Evolutionary conservation across 805 yeast genomes (phyloP).

Genomic region (Lachancea waltii): DNA sequence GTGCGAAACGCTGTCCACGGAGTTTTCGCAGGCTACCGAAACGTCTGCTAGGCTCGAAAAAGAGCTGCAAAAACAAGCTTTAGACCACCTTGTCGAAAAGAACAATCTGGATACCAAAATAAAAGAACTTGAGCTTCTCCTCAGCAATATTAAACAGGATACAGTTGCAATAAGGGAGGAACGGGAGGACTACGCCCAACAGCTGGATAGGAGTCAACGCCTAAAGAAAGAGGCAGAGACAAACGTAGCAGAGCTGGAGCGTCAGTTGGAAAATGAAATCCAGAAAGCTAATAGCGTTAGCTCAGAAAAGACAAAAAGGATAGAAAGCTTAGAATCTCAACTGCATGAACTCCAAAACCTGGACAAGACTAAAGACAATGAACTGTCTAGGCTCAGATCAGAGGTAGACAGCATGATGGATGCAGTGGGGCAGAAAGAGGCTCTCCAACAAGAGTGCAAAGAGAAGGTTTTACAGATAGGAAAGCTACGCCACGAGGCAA

Average conservation of each 20-base stretch:
- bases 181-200: constrained; percentile 32
- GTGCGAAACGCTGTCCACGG: constrained; percentile 42
- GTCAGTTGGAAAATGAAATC: constrained; percentile 11
- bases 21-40: constrained; percentile 43
- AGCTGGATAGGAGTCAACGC: constrained; percentile 12
- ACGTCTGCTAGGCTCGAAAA: constrained; percentile 37
- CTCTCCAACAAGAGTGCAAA: constrained; percentile 49
- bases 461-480: constrained; percentile 79
- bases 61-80: constrained; percentile 26
- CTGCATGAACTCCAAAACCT: constrained; percentile 21
- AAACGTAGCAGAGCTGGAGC: constrained; percentile 33
- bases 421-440: constrained; percentile 22
- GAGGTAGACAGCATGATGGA: constrained; percentile 20
- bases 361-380: constrained; percentile 7
- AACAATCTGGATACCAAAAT: constrained; percentile 20
- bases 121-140: constrained; percentile 36
- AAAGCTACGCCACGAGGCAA: constrained; percentile 89
- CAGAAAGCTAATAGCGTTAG: constrained; percentile 15
- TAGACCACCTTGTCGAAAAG: constrained; percentile 35
- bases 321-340: constrained; percentile 26
- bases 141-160: constrained; percentile 33
- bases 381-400: constrained; percentile 22
- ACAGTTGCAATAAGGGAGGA: constrained; percentile 32
- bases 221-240: constrained; percentile 12
- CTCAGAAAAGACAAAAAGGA: constrained; percentile 23